These are phyloP conservation scores for Talaromyces sp. DNA, from an alignment of 2,329 filamentous ascomycete species.

Conservation along the genomic window DNA sequence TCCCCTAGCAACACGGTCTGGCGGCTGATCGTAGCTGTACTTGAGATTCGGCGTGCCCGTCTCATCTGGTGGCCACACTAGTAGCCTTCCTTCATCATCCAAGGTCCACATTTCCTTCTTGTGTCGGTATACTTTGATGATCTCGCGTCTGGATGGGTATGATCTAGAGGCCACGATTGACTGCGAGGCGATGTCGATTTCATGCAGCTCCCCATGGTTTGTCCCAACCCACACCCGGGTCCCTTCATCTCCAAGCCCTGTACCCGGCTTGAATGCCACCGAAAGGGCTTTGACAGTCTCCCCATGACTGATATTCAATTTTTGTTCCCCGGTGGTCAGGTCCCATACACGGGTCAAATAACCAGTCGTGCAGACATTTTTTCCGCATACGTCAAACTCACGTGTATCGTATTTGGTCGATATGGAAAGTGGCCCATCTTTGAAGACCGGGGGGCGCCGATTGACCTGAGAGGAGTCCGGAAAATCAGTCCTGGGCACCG, in stretches of 20 bases:
- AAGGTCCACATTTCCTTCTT: conserved; percentile 90
- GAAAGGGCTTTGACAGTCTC: conserved; percentile 80
- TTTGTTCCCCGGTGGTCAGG: conserved; percentile 70
- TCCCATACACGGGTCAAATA: conserved; percentile 87
- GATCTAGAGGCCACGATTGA: conserved; percentile 64
- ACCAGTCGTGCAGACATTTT: conserved; percentile 80
- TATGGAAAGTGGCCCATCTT: conserved; percentile 70
- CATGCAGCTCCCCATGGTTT: conserved; percentile 79
- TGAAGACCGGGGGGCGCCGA: conserved; percentile 72
- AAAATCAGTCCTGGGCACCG: conserved; percentile 59
- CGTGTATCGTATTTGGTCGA: conserved; percentile 81
- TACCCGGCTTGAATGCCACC: conserved; percentile 78
- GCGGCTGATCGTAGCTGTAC: conserved; percentile 62
- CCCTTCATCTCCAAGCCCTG: conserved; percentile 74
- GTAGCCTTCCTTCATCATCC: conserved; percentile 80
- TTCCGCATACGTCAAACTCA: conserved; percentile 81
- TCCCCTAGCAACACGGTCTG: conserved; percentile 70
- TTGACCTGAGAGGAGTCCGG: conserved; percentile 84
- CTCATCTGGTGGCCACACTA: conserved; percentile 79
- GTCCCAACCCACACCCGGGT: conserved; percentile 84
- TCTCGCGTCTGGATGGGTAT: conserved; percentile 72
- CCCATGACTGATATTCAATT: conserved; percentile 77
- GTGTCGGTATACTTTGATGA: conserved; percentile 81
- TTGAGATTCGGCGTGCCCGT: conserved; percentile 69
- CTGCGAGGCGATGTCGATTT: conserved; percentile 76